phyloP scores from a whole-genome alignment of 352 stramenopile species.

The Globisporangium sylvaticum region DNA sequence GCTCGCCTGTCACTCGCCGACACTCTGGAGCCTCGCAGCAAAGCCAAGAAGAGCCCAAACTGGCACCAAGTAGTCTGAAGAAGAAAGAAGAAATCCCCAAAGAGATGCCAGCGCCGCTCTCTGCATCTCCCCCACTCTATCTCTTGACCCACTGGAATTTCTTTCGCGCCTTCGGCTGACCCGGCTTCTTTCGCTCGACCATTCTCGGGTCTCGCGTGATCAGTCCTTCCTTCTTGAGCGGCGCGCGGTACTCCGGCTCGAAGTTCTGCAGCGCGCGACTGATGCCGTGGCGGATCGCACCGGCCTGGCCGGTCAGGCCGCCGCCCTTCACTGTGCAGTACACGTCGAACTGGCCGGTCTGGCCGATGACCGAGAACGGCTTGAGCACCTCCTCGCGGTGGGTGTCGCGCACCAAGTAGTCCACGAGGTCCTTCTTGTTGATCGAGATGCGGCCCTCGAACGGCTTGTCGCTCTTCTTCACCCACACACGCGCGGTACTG shows the following conservation, averaged over 20 bases:
- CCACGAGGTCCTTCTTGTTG: constrained; percentile 93
- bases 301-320: constrained; percentile 91
- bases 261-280: constrained; percentile 92
- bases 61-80: not conserved
- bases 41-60: not conserved
- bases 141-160: constrained; percentile 98
- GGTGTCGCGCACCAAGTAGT: constrained; percentile 91
- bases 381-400: constrained; percentile 89
- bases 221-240: constrained; percentile 91
- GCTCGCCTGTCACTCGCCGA: not conserved
- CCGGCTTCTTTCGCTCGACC: constrained; percentile 96
- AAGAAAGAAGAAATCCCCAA: not conserved
- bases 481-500: constrained; percentile 91
- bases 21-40: not conserved
- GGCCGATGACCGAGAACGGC: constrained; percentile 64
- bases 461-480: constrained; percentile 74
- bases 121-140: constrained; percentile 54
- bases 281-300: constrained; percentile 92
- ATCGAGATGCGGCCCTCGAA: constrained; percentile 89
- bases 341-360: constrained; percentile 89
- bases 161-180: constrained; percentile 95
- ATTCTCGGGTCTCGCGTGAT: constrained; percentile 93
- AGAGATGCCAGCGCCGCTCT: not conserved
- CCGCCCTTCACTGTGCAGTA: constrained; percentile 90
- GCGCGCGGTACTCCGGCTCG: constrained; percentile 88